Evolutionary conservation across 2,329 filamentous ascomycete genomes (phyloP), one percentile per base, ranked within the genome.

Genomic region (Chaetomium sp.): DNA sequence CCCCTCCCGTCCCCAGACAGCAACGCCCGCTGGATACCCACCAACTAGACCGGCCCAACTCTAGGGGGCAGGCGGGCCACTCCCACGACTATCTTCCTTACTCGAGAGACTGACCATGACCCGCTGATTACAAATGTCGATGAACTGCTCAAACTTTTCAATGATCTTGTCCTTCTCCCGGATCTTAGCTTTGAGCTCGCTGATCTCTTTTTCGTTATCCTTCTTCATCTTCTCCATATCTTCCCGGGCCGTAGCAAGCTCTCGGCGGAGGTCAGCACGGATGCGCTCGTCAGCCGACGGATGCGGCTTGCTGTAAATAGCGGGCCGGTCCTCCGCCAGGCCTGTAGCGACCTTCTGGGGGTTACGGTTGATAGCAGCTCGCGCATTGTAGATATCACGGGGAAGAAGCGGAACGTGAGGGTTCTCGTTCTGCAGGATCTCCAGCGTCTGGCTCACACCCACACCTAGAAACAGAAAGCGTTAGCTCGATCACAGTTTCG

Each of bases 111-210:
- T 74, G 52, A 84, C 74, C 74, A 86, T 86, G 59, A 86, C 82
- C 49, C 83, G 73, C 66, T 84, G 76, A 63, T 86, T 86, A 66
- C 82, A 86, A 53, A 86, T 84, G 67, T 86, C 83, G 64, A 86
- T 85, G 53, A 86, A 86, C 78, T 84, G 83, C 69, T 86, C 82
- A 62, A 85, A 86, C 65, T 79, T 82, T 58, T 77, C 69, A 54
- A 86, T 86, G 57, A 79, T 76, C 64, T 78, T 76, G 58, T 85
- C 80, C 68, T 85, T 85, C 57, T 86, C 81, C 42, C 77, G 78
- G 12, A 91, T 68, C 64, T 82, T 76, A 54, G 76, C 73, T 63
- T 82, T 81, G 55, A 86, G 69, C 1, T 76, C 75, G 12, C 80
- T 80, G 43, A 86, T 76, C 64, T 83, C 78, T 55, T 82, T 81